Percentiles rank a stretch among this genome's conserved stretches.
These are phyloP conservation scores for Arachis stenosperma DNA, from an alignment of 306 rosid species.

Conservation along the genomic window DNA sequence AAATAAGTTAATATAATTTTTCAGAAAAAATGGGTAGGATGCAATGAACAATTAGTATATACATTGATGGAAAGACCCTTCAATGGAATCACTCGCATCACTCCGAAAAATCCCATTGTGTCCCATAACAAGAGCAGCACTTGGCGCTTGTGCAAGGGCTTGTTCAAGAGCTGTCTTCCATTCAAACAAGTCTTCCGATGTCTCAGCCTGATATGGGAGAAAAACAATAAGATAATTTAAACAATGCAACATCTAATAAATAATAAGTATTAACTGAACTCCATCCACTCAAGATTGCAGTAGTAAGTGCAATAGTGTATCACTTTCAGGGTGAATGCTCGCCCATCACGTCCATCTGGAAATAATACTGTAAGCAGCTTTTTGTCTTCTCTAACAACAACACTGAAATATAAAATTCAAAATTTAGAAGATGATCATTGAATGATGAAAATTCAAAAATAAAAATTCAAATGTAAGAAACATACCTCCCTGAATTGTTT, in stretches of 20 bases:
- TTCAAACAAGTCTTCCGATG: constrained; percentile 90
- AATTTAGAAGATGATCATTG: constrained; percentile 35
- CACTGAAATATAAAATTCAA: constrained; percentile 62
- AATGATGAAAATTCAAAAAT: constrained; percentile 28
- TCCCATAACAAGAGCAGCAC: constrained; percentile 99
- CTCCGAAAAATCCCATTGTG: constrained; percentile 91
- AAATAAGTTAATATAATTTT: constrained; percentile 31
- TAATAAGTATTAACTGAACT: not conserved
- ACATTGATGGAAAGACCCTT: constrained; percentile 97
- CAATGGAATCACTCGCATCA: constrained; percentile 81
- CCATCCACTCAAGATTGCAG: not conserved
- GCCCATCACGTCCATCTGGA: constrained; percentile 99
- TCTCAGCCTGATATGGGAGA: constrained; percentile 75
- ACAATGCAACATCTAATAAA: constrained; percentile 14
- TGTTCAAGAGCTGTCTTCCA: constrained; percentile 98
- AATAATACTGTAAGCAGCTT: constrained; percentile 92
- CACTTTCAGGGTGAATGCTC: constrained; percentile 99
- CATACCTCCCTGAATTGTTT: constrained; percentile 98
- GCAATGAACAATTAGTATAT: constrained; percentile 40
- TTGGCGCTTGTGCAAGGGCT: constrained; percentile 98
- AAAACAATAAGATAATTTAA: constrained; percentile 12
- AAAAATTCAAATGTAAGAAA: not conserved
- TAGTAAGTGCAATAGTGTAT: constrained; percentile 29
- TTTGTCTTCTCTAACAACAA: constrained; percentile 99
- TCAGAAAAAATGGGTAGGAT: constrained; percentile 30